A percentile compares a stretch with the other conserved stretches of the same genome.
Conservation (phyloP, 2,329 filamentous ascomycete genomes). For the Ciborinia camelliae region DNA sequence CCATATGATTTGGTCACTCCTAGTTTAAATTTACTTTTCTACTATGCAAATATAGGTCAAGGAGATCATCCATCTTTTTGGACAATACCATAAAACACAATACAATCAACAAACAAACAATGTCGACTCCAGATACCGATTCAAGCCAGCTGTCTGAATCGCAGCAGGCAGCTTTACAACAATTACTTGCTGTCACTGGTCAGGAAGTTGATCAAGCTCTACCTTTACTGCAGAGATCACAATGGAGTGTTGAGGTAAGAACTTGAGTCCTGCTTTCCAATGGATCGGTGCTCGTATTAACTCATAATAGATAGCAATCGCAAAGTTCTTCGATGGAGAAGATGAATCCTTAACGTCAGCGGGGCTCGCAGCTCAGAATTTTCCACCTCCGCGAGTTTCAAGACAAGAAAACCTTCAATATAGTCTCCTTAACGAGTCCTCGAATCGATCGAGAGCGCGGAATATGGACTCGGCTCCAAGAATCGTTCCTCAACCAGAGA, state of each 20-base stretch:
- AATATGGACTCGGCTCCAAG: slow-evolving; percentile 69
- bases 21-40: not conserved
- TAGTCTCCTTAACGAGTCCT: slow-evolving; percentile 43
- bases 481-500: slow-evolving; percentile 72
- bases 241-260: slow-evolving; percentile 90
- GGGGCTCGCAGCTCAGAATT: slow-evolving; percentile 60
- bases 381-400: slow-evolving; percentile 58
- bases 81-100: not conserved
- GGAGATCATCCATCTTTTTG: not conserved
- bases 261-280: not conserved
- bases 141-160: slow-evolving; percentile 67
- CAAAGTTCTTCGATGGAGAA: slow-evolving; percentile 97
- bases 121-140: slow-evolving; percentile 52
- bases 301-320: slow-evolving; percentile 73
- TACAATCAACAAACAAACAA: slow-evolving; percentile 29
- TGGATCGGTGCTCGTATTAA: slow-evolving; percentile 14
- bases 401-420: slow-evolving; percentile 74
- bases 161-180: slow-evolving; percentile 81
- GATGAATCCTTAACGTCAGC: slow-evolving; percentile 77
- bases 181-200: slow-evolving; percentile 83
- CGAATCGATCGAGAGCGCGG: slow-evolving; percentile 36
- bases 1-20: not conserved
- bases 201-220: slow-evolving; percentile 75
- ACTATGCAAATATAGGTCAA: slow-evolving; percentile 1
- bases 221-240: slow-evolving; percentile 74